Base-by-base conservation (phyloP, 768 basidiomycete species). In the Boletus rex-veris region DNA sequence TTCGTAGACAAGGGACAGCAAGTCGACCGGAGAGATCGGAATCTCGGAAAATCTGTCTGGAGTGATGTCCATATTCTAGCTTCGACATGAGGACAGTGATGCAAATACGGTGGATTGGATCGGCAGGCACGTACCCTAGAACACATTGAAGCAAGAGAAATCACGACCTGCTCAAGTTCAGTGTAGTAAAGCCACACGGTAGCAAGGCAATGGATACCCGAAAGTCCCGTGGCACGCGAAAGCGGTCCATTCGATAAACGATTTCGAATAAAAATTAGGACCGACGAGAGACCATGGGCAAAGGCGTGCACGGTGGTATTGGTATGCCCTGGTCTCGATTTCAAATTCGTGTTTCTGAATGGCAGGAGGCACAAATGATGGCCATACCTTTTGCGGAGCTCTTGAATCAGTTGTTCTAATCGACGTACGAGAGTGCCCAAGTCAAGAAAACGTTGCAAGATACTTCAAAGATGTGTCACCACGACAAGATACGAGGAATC, bases 371-470 rank as follows among this genome's bases (percentile, higher is more conserved):
- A 14, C 14, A n/a, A 48, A 48, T 19, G 12, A 10, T 19, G 43
- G 28, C 53, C 69, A 46, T 52, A 88, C 88, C 77, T 80, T 36
- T 60, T 55, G 43, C 81, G 77, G n/a, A 86, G 64, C 8, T 60
- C 57, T 15, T 68, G 66, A 4, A 84, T 58, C 4, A 88, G 64
- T 3, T 70, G 68, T 48, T 92, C 89, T 7, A 92, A 63, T 19
- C 90, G 80, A 42, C 89, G 81, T 37, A 88, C 64, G 3, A 84
- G 66, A 1, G 82, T 82, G 7, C 90, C 90, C 45, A 92, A 83
- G 7, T 73, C 77, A 30, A 89, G 55, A 67, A 92, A 92, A 7
- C 85, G 78, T 36, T 73, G 68, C 21, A 83, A 67, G 7, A 87
- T 64, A 66, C 88, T 90, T 54, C 16, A 24, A 46, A 2, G 24